phyloP scores from a whole-genome alignment of 108 stramenopile species.

The Hondaea fermentalgiana region DNA sequence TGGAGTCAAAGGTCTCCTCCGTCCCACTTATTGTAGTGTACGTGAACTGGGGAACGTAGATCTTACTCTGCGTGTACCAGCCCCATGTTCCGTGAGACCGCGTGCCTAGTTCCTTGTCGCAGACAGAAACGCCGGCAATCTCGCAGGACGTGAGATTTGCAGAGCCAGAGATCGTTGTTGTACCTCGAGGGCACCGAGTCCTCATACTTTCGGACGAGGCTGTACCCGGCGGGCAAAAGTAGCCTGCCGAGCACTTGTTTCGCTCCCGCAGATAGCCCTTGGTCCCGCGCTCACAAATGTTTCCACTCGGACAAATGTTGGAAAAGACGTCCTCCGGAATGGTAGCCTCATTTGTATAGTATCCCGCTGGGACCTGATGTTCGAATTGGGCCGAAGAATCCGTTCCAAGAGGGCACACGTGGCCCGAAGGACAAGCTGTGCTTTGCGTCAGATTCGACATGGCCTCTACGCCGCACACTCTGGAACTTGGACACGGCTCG shows the following conservation, averaged over 20 bases:
- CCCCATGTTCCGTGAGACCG: neutral
- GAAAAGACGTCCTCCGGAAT: conserved; percentile 45
- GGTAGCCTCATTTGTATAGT: conserved; percentile 47
- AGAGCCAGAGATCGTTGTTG: conserved; percentile 48
- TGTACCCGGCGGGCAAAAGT: conserved; percentile 61
- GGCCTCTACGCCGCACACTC: conserved; percentile 58
- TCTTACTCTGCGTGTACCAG: conserved; percentile 44
- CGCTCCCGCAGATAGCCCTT: conserved; percentile 34
- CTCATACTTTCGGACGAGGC: conserved; percentile 28
- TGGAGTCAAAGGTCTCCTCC: neutral
- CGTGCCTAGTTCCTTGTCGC: conserved; percentile 52
- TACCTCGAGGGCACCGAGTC: conserved; percentile 57
- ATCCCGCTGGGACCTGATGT: conserved; percentile 60
- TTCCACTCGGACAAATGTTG: conserved; percentile 46
- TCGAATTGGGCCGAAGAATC: conserved; percentile 52
- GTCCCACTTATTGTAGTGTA: conserved; percentile 28
- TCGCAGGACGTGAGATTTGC: conserved; percentile 41
- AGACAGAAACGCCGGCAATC: conserved; percentile 54
- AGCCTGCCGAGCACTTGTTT: conserved; percentile 59
- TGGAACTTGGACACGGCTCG: conserved; percentile 63
- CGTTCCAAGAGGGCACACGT: conserved; percentile 60
- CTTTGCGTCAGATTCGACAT: conserved; percentile 46
- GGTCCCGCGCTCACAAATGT: conserved; percentile 58
- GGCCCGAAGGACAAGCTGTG: conserved; percentile 56
- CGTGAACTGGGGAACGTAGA: conserved; percentile 50